These are phyloP conservation scores for Cardiospermum halicacabum DNA, from an alignment of 345 rosid species.

Conservation along the genomic window DNA sequence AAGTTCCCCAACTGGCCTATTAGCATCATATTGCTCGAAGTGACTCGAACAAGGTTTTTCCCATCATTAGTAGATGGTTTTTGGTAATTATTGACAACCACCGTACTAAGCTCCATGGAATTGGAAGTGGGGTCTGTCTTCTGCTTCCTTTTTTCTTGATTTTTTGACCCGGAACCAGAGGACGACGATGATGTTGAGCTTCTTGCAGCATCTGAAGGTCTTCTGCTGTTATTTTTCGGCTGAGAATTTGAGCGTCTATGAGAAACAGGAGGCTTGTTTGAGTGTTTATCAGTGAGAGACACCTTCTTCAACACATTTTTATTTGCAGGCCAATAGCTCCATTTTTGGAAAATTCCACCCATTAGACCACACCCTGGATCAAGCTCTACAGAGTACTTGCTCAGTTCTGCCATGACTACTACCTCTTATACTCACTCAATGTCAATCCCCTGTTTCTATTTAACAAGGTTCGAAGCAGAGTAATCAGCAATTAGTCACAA, in stretches of 20 bases:
- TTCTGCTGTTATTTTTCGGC: slow-evolving; percentile 12
- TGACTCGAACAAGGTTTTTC: slow-evolving; percentile 31
- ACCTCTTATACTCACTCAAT: neutral
- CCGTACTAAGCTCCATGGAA: slow-evolving; percentile 24
- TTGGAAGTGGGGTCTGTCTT: slow-evolving; percentile 10
- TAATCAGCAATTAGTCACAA: neutral
- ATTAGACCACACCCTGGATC: slow-evolving; percentile 51
- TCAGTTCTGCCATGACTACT: slow-evolving; percentile 21
- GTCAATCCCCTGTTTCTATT: neutral
- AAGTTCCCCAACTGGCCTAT: slow-evolving; percentile 36
- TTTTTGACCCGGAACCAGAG: slow-evolving; percentile 14
- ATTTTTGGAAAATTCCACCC: slow-evolving; percentile 41
- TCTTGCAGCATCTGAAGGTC: slow-evolving; percentile 33
- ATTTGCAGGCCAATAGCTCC: slow-evolving; percentile 39
- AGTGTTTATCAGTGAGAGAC: slow-evolving; percentile 1
- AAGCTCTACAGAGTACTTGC: slow-evolving; percentile 22
- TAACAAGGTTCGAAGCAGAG: slow-evolving; percentile 1
- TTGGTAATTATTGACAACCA: neutral
- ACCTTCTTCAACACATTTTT: slow-evolving; percentile 1
- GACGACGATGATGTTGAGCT: slow-evolving; percentile 39
- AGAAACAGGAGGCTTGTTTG: slow-evolving; percentile 20
- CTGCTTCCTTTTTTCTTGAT: slow-evolving; percentile 1
- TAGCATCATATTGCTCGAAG: slow-evolving; percentile 31
- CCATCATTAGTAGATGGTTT: slow-evolving; percentile 15
- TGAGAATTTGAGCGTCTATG: slow-evolving; percentile 13